Percentiles rank a stretch among this genome's conserved stretches.
These are phyloP conservation scores for Aureobasidium namibiae DNA, from an alignment of 2,329 filamentous ascomycete species.

Conservation along the genomic window DNA sequence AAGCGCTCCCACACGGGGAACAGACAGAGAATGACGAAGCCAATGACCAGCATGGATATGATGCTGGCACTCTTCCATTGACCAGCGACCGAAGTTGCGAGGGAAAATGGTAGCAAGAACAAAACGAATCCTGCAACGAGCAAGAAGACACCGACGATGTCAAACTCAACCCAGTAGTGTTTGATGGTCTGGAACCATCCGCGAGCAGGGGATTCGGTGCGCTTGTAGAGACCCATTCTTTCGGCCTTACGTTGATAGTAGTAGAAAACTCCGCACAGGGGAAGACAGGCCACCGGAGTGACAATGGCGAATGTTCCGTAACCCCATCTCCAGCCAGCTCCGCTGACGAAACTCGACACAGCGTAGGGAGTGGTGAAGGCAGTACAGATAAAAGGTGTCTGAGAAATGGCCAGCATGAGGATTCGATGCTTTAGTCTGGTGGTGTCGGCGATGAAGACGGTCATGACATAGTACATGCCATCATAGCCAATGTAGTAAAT, in stretches of 20 bases:
- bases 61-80: conserved; percentile 18
- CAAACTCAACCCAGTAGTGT: conserved; percentile 9
- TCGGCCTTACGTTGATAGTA: conserved; percentile 22
- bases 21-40: conserved; percentile 23
- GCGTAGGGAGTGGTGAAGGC: conserved; percentile 20
- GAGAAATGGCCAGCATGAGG: conserved; percentile 24
- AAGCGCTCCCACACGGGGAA: conserved; percentile 53
- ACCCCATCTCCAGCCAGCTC: conserved; percentile 23
- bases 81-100: conserved; percentile 15
- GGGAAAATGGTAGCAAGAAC: conserved; percentile 17
- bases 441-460: conserved; percentile 18
- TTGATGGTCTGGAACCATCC: background rate
- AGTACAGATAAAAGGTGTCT: conserved; percentile 26
- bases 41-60: conserved; percentile 26
- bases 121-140: conserved; percentile 18
- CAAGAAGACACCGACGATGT: conserved; percentile 21
- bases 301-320: conserved; percentile 26
- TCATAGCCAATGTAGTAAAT: conserved; percentile 20
- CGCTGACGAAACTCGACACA: conserved; percentile 13
- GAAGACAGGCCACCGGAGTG: conserved; percentile 21
- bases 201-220: background rate
- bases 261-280: conserved; percentile 22
- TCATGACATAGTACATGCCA: conserved; percentile 15
- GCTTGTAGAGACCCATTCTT: conserved; percentile 21
- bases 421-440: conserved; percentile 23